Evolutionary conservation across 2,329 filamentous ascomycete genomes (phyloP), one percentile per base, ranked within the genome.

Genomic region (Chaetomium sp.): DNA sequence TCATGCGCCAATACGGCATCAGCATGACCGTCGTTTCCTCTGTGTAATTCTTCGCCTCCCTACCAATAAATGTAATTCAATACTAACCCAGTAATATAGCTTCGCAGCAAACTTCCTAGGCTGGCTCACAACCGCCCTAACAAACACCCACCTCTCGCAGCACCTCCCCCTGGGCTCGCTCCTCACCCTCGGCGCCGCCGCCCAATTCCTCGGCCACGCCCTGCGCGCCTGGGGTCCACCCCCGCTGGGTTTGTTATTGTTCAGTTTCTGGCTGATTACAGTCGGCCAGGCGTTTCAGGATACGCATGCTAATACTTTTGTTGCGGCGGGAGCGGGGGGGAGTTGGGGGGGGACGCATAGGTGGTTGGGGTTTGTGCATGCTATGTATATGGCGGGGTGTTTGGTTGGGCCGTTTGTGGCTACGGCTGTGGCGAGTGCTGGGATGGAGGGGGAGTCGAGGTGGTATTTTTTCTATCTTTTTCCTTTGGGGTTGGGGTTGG

Each of bases 231-330:
- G 80, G 52, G 56, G 46, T 1, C 76, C 82, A 0, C 19, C 19
- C 2, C 79, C 80, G 0, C 84, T 86, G 49, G 71, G 73, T 0
- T 68, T 86, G 0, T 86, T 80, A 55, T 76, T 76, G 0, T 64
- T 78, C 2, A 81, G 79, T 0, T 87, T 86, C 64, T 80, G 79
- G 66, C 58, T 86, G 6, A 76, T 79, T 1, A 78, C 77, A 8
- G 63, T 84, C 0, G 83, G 84, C 0, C 81, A 85, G 65, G 84
- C 79, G 0, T 85, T 79, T 54, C 81, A 86, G 57, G 84, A 87
- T 59, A 78, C 82, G 0, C 80, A 85, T 27, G 77, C 79, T 1
- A 86, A 87, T 55, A 80, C 81, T 0, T 86, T 81, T 55, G 81
- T 85, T 0, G 74, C 78, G 1, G 0, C 72, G 12, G 70, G 68